Evolutionary conservation across 495 filamentous ascomycete species (phyloP).

Genomic region (Podospora appendiculata): DNA sequence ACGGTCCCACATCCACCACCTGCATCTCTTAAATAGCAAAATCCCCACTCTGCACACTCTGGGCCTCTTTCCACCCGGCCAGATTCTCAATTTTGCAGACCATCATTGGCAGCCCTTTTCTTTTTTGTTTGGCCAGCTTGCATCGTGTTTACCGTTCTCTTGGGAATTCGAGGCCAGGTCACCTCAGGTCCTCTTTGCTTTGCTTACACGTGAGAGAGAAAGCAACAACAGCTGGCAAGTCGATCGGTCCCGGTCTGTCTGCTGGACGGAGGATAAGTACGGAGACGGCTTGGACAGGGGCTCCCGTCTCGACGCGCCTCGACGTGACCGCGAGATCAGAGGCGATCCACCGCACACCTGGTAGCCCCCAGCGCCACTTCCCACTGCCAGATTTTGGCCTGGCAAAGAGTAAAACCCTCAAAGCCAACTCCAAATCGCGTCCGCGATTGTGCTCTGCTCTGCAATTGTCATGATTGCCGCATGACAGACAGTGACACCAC

Average conservation of each 20-base stretch:
- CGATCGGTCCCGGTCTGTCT: too few relatives aligned
- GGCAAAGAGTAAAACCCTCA: background rate
- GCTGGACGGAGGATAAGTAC: background rate
- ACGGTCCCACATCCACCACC: slow-evolving; percentile 15
- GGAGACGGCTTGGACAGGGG: too few relatives aligned
- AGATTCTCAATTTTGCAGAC: slow-evolving; percentile 7
- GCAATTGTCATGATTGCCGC: slow-evolving; percentile 18
- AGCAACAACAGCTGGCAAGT: too few relatives aligned
- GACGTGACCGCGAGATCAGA: too few relatives aligned
- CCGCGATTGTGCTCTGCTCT: background rate
- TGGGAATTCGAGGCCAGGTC: background rate
- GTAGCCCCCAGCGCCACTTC: background rate
- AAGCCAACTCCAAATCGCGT: background rate
- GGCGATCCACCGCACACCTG: too few relatives aligned
- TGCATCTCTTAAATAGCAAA: slow-evolving; percentile 27
- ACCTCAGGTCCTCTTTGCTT: too few relatives aligned
- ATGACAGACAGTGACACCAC: background rate
- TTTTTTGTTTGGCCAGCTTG: background rate
- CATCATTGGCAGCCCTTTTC: background rate
- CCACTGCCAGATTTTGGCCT: background rate
- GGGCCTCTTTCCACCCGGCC: slow-evolving; percentile 19
- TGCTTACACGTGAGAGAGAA: too few relatives aligned
- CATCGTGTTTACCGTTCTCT: background rate
- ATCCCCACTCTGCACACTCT: slow-evolving; percentile 20
- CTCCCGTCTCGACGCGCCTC: too few relatives aligned